Evolutionary conservation across 805 yeast genomes (phyloP).

Genomic region (Candida takata): DNA sequence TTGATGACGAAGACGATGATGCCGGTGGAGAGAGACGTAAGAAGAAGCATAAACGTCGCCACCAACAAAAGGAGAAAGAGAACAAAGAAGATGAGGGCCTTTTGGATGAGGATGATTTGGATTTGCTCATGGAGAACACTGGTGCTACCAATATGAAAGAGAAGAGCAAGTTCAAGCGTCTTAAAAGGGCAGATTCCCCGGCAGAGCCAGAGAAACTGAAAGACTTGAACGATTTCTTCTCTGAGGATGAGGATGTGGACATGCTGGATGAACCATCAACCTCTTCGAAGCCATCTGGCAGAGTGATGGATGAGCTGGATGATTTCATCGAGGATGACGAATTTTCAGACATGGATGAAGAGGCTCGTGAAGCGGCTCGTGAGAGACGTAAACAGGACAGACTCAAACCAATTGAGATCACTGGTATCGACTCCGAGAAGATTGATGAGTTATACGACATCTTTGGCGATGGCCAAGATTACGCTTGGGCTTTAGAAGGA

Average conservation of each 20-base stretch:
- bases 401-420: conserved; percentile 48
- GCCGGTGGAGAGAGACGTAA: conserved; percentile 36
- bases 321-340: conserved; percentile 98
- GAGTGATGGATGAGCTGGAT: conserved; percentile 75
- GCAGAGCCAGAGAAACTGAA: conserved; percentile 32
- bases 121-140: conserved; percentile 81
- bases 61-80: conserved; percentile 25
- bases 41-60: conserved; percentile 31
- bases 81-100: conserved; percentile 53
- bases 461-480: conserved; percentile 95
- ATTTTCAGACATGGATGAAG: conserved; percentile 79
- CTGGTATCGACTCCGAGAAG: conserved; percentile 77
- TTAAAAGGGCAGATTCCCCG: conserved; percentile 62
- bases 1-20: conserved; percentile 81
- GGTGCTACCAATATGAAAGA: conserved; percentile 45
- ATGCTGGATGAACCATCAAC: conserved; percentile 8
- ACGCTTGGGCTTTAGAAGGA: conserved; percentile 96
- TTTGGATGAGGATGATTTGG: conserved; percentile 93
- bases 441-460: conserved; percentile 90
- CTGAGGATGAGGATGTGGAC: conserved; percentile 33
- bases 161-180: conserved; percentile 61
- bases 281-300: conserved; percentile 16
- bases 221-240: conserved; percentile 33
- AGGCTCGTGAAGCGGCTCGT: conserved; percentile 43
- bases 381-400: conserved; percentile 38